Conservation (phyloP, 2,329 filamentous ascomycete genomes). For the Stromatinia cepivora region DNA sequence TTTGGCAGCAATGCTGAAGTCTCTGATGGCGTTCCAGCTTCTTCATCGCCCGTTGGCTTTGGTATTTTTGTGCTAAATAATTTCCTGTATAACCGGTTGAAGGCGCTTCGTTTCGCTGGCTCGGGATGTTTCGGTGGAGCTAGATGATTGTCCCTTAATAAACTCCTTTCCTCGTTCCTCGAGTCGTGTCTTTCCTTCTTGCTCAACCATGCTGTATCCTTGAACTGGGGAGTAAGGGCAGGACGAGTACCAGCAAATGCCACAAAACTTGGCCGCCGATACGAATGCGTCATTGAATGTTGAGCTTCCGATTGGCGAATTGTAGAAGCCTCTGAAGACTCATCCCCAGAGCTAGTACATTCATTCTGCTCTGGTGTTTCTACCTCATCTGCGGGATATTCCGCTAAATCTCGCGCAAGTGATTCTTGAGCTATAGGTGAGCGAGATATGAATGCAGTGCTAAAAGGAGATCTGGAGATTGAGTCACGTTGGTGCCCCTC, state of each 20-base stretch:
- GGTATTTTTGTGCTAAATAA: conserved; percentile 59
- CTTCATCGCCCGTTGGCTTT: conserved; percentile 45
- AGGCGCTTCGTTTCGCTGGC: conserved; percentile 40
- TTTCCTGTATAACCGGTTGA: conserved; percentile 45
- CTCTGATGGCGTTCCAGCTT: conserved; percentile 44
- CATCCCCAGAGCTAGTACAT: conserved; percentile 44
- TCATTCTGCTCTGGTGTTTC: conserved; percentile 45
- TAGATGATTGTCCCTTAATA: conserved; percentile 65
- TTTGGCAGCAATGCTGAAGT: conserved; percentile 45
- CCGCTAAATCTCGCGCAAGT: conserved; percentile 65
- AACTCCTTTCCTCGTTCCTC: conserved; percentile 57
- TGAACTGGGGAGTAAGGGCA: conserved; percentile 60
- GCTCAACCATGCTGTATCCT: conserved; percentile 51
- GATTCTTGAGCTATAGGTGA: conserved; percentile 68
- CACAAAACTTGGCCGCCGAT: conserved; percentile 76
- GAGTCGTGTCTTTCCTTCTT: conserved; percentile 57
- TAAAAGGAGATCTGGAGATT: conserved; percentile 41
- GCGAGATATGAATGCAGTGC: conserved; percentile 53
- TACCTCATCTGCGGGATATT: conserved; percentile 59
- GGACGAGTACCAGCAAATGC: conserved; percentile 71
- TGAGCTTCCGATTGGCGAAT: conserved; percentile 40
- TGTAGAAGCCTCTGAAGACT: conserved; percentile 40
- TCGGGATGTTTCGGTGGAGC: conserved; percentile 59
- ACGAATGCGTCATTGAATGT: conserved; percentile 61
- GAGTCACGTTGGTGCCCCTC: conserved; percentile 27